A percentile compares a stretch with the other conserved stretches of the same genome.
Conservation (phyloP, 441 rosid species). For the Macaranga tanarius region DNA sequence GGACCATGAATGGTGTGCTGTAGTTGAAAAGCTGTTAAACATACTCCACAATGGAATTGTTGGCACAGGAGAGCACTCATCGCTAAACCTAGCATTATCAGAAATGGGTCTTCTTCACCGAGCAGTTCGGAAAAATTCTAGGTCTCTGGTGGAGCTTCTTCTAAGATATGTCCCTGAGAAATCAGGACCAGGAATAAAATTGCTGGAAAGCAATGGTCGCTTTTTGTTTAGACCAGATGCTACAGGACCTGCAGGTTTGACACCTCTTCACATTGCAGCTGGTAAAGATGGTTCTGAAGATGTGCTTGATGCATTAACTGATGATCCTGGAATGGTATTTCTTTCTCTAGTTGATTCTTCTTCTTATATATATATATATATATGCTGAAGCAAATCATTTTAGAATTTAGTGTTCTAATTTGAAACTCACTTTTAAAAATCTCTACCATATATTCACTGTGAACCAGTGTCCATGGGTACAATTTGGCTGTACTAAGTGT, state of each 20-base stretch:
- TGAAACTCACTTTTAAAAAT: too few species aligned
- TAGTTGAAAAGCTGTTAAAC: conserved; percentile 70
- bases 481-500: not conserved
- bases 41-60: conserved; percentile 58
- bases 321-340: conserved; percentile 82
- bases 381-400: not conserved
- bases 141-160: conserved; percentile 70
- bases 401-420: too few species aligned
- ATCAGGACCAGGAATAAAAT: conserved; percentile 27
- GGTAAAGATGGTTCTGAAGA: conserved; percentile 95
- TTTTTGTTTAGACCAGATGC: conserved; percentile 74
- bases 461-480: not conserved
- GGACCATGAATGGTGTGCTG: conserved; percentile 94
- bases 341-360: conserved; percentile 8
- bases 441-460: not conserved
- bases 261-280: conserved; percentile 98
- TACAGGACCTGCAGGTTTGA: conserved; percentile 80
- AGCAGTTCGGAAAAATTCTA: conserved; percentile 82
- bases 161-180: conserved; percentile 59
- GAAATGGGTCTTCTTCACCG: conserved; percentile 86
- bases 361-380: not conserved
- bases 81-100: conserved; percentile 44
- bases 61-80: conserved; percentile 49
- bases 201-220: conserved; percentile 24
- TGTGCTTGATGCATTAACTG: conserved; percentile 68